Evolutionary conservation across 768 basidiomycete species (phyloP).

Genomic region (Podaxis sp.): DNA sequence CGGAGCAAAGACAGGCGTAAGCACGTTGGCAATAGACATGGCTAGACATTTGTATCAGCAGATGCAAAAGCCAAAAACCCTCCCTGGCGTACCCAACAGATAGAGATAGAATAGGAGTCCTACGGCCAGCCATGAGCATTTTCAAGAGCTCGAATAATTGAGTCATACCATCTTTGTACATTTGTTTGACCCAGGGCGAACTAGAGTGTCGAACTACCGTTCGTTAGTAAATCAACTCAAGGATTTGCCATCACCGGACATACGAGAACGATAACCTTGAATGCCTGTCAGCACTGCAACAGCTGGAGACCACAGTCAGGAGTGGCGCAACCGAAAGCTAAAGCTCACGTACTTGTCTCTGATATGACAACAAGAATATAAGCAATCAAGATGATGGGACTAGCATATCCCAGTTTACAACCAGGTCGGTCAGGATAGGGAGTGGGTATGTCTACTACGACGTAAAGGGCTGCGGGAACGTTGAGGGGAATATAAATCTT

Average conservation of each 20-base stretch:
- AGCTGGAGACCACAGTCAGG: slow-evolving; percentile 18
- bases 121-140: slow-evolving; percentile 10
- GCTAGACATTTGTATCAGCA: slow-evolving; percentile 15
- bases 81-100: slow-evolving; percentile 26
- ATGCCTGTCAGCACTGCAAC: slow-evolving; percentile 33
- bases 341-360: slow-evolving; percentile 33
- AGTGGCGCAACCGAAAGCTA: neutral
- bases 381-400: slow-evolving; percentile 31
- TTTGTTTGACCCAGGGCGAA: slow-evolving; percentile 29
- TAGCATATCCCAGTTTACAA: slow-evolving; percentile 28
- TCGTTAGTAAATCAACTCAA: neutral
- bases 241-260: slow-evolving; percentile 12
- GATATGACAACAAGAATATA: slow-evolving; percentile 33
- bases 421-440: slow-evolving; percentile 19
- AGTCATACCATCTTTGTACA: slow-evolving; percentile 35
- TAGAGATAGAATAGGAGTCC: slow-evolving; percentile 38
- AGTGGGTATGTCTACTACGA: slow-evolving; percentile 14
- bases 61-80: neutral
- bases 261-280: slow-evolving; percentile 33
- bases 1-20: slow-evolving; percentile 32
- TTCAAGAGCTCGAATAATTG: neutral
- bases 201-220: slow-evolving; percentile 29
- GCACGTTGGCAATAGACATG: slow-evolving; percentile 34
- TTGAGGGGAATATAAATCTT: slow-evolving; percentile 2
- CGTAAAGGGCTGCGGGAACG: neutral